phyloP scores from a whole-genome alignment of 1,139 yeast genomes.

The Lizanozyma gosingica region DNA sequence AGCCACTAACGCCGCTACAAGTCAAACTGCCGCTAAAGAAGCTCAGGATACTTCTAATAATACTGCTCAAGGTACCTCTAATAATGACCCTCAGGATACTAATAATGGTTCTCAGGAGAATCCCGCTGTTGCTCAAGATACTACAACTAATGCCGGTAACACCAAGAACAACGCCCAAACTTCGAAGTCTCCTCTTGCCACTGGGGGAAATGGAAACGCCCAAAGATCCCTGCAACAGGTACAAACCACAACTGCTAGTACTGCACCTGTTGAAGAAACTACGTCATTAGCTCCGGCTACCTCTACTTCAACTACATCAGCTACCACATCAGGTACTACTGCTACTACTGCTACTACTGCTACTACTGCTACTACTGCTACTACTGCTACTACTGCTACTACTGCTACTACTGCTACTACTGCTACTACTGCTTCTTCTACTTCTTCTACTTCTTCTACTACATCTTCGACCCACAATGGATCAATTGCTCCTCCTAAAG shows the following conservation, averaged over 20 bases:
- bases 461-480: conserved; percentile 10
- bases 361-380: conserved; percentile 5
- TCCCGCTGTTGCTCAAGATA: too few relatives aligned
- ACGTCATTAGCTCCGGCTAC: conserved; percentile 7
- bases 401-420: conserved; percentile 5
- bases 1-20: conserved; percentile 10
- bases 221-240: not conserved
- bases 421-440: conserved; percentile 4
- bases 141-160: conserved; percentile 4
- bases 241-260: conserved; percentile 2
- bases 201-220: conserved; percentile 1
- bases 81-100: too few relatives aligned
- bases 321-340: conserved; percentile 7
- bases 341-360: conserved; percentile 8
- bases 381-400: conserved; percentile 6
- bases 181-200: conserved; percentile 6
- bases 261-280: conserved; percentile 7
- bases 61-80: conserved; percentile 4
- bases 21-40: conserved; percentile 3
- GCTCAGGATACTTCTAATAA: conserved; percentile 8
- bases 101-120: too few relatives aligned
- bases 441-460: conserved; percentile 14
- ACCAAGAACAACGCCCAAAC: conserved; percentile 2
- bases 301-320: conserved; percentile 7
- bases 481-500: conserved; percentile 35